A percentile compares a stretch with the other conserved stretches of the same genome.
phyloP scores from a whole-genome alignment of 805 yeast genomes.

The Cyberlindnera suaveolens region DNA sequence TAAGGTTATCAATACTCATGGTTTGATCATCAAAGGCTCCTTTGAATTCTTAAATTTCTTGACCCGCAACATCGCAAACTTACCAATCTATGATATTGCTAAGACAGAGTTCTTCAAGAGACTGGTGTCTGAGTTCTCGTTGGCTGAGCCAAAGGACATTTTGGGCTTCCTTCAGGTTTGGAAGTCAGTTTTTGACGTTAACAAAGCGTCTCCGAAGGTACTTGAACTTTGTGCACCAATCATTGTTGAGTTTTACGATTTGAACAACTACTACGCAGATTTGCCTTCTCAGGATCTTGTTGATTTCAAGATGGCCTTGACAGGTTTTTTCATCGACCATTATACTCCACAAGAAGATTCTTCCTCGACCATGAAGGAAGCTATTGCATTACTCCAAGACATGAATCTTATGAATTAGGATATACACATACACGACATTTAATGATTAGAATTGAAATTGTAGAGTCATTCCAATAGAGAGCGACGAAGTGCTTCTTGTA shows the following conservation, averaged over 20 bases:
- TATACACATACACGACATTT: background rate
- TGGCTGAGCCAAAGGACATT: constrained; percentile 18
- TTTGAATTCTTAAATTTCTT: constrained; percentile 25
- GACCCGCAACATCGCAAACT: constrained; percentile 12
- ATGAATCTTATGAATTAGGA: constrained; percentile 5
- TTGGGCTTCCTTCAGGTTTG: constrained; percentile 29
- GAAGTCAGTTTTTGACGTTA: constrained; percentile 25
- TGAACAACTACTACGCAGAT: constrained; percentile 25
- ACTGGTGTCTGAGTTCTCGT: constrained; percentile 13
- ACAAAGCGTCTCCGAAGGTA: constrained; percentile 7
- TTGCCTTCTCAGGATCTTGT: constrained; percentile 21
- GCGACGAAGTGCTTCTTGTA: constrained; percentile 21
- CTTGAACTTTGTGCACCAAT: constrained; percentile 29
- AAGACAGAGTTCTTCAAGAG: constrained; percentile 27
- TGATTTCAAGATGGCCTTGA: constrained; percentile 27
- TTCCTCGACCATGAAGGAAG: constrained; percentile 11
- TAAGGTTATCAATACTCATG: constrained; percentile 30
- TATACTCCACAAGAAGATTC: background rate
- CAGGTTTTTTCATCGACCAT: constrained; percentile 19
- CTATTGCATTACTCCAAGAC: constrained; percentile 13
- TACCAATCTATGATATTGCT: constrained; percentile 19
- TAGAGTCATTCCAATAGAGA: constrained; percentile 13
- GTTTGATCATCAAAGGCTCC: constrained; percentile 19
- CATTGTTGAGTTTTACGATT: constrained; percentile 30
- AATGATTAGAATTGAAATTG: background rate